A percentile compares a stretch with the other conserved stretches of the same genome.
Conservation (phyloP, 2,329 filamentous ascomycete genomes). For the Sporothrix curviconia region DNA sequence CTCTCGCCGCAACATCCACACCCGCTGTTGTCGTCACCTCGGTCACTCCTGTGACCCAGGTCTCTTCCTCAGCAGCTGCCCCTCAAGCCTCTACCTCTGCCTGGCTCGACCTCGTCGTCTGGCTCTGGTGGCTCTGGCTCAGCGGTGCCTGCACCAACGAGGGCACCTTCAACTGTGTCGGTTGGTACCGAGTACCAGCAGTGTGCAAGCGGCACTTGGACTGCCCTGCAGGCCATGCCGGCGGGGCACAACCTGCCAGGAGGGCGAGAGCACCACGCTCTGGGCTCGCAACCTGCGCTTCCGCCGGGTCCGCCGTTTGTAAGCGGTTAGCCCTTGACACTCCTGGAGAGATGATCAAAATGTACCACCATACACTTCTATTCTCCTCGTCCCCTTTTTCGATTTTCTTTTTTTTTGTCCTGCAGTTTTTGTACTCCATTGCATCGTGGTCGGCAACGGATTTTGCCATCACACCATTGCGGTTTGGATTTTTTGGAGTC, state of each 20-base stretch:
- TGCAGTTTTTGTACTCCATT: background rate
- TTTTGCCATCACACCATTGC: too few species aligned
- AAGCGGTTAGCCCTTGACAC: background rate
- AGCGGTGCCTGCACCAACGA: slow-evolving; percentile 38
- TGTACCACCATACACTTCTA: background rate
- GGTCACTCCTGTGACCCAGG: slow-evolving; percentile 6
- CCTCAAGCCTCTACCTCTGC: background rate
- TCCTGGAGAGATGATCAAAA: background rate
- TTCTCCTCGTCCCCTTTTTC: background rate
- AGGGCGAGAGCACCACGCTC: slow-evolving; percentile 28
- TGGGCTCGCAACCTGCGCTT: slow-evolving; percentile 16
- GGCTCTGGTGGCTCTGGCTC: slow-evolving; percentile 32
- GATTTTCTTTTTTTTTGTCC: background rate
- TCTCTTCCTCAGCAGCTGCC: background rate
- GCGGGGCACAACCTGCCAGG: slow-evolving; percentile 40
- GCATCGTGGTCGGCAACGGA: too few species aligned
- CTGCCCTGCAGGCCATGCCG: slow-evolving; percentile 35
- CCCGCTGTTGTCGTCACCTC: slow-evolving; percentile 6
- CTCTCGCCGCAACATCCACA: background rate
- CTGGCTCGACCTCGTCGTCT: slow-evolving; percentile 9
- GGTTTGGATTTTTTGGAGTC: too few species aligned
- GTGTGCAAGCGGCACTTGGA: slow-evolving; percentile 45
- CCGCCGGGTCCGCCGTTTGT: slow-evolving; percentile 11
- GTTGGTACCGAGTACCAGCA: slow-evolving; percentile 42
- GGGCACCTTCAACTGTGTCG: slow-evolving; percentile 45